Conservation (phyloP, 495 filamentous ascomycete genomes). For the Pyrenula aspistea region DNA sequence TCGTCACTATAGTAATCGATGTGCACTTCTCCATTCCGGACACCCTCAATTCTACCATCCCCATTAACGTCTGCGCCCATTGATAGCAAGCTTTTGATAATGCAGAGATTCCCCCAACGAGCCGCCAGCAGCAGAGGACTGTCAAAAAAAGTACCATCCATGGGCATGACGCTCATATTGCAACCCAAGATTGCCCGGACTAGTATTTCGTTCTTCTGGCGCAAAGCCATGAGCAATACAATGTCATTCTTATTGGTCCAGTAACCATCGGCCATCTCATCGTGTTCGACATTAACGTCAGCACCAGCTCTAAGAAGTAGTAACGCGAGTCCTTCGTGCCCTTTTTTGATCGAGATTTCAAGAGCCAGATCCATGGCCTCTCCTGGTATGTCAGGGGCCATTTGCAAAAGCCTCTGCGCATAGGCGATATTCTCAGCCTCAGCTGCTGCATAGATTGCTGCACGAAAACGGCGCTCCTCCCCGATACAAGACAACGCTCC, state of each 20-base stretch:
- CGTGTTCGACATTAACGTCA: slow-evolving; percentile 9
- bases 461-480: not conserved
- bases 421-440: not conserved
- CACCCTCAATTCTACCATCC: not conserved
- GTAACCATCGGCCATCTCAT: not conserved
- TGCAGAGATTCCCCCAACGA: slow-evolving; percentile 15
- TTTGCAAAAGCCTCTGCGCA: not conserved
- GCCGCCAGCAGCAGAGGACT: slow-evolving; percentile 8
- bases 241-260: not conserved
- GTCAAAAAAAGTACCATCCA: not conserved
- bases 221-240: not conserved
- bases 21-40: not conserved
- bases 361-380: not conserved
- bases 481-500: not conserved
- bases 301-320: slow-evolving; percentile 16
- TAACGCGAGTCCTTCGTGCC: slow-evolving; percentile 9
- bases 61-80: slow-evolving; percentile 14
- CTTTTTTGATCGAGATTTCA: not conserved
- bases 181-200: not conserved
- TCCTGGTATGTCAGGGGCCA: not conserved
- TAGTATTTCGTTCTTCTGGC: not conserved
- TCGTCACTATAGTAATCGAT: not conserved
- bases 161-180: not conserved
- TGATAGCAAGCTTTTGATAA: slow-evolving; percentile 12
- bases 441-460: not conserved